A percentile compares a stretch with the other conserved stretches of the same genome.
phyloP scores from a whole-genome alignment of 2,329 filamentous ascomycete genomes.

The Escovopsis sp. region DNA sequence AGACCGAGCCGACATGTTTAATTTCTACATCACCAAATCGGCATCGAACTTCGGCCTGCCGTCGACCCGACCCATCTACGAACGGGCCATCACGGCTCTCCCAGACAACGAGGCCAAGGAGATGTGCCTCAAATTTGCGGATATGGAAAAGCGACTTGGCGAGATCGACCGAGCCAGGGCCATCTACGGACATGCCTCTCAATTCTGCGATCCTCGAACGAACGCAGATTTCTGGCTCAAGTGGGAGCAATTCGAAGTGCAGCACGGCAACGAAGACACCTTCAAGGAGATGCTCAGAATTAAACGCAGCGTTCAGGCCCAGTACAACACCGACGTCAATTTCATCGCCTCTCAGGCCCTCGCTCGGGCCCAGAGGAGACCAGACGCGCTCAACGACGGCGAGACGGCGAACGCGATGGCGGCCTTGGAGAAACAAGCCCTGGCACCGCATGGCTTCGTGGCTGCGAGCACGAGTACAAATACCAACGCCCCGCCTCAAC shows the following conservation, averaged over 20 bases:
- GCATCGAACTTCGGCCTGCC: conserved; percentile 95
- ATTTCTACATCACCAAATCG: conserved; percentile 98
- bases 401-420: conserved; percentile 71
- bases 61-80: conserved; percentile 89
- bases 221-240: conserved; percentile 86
- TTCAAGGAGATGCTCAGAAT: conserved; percentile 98
- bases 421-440: conserved; percentile 72
- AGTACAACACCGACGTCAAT: conserved; percentile 98
- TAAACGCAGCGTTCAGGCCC: conserved; percentile 91
- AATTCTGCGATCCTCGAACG: conserved; percentile 91
- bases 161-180: conserved; percentile 90
- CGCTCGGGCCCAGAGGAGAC: conserved; percentile 59
- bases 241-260: conserved; percentile 94
- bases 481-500: conserved; percentile 26
- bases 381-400: conserved; percentile 24
- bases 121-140: conserved; percentile 98
- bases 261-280: conserved; percentile 96
- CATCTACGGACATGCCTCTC: conserved; percentile 91
- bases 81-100: conserved; percentile 83
- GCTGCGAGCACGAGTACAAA: conserved; percentile 64
- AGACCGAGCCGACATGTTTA: conserved; percentile 93
- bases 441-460: conserved; percentile 81
- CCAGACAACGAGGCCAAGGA: conserved; percentile 86
- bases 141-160: conserved; percentile 83
- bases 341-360: conserved; percentile 95